Percentiles rank a stretch among this genome's conserved stretches.
phyloP scores from a whole-genome alignment of 805 yeast species.

The Hanseniaspora vineae region DNA sequence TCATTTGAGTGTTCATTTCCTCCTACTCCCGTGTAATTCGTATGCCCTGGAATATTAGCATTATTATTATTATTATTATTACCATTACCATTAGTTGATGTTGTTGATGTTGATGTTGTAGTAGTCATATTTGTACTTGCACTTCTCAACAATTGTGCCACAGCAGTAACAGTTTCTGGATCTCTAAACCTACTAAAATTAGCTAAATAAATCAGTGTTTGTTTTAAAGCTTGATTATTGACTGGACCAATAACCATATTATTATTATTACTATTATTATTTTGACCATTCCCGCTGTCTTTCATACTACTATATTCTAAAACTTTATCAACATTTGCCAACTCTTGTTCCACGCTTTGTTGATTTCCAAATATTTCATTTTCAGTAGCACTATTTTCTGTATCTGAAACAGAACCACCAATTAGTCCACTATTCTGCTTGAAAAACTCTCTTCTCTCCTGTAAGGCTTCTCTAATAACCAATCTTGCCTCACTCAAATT shows the following conservation, averaged over 20 bases:
- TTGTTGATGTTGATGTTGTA: too few species aligned
- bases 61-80: conserved; percentile 32
- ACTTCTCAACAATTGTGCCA: conserved; percentile 66
- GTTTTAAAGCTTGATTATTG: conserved; percentile 79
- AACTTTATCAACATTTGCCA: conserved; percentile 20
- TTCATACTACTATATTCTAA: conserved; percentile 16
- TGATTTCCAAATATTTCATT: conserved; percentile 29
- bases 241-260: conserved; percentile 19
- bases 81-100: too few species aligned
- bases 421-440: conserved; percentile 2
- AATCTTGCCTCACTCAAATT: conserved; percentile 85
- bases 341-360: conserved; percentile 33
- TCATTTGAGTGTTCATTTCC: conserved; percentile 25
- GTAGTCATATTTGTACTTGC: conserved; percentile 25
- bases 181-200: conserved; percentile 85
- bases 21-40: conserved; percentile 1
- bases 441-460: conserved; percentile 52
- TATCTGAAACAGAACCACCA: conserved; percentile 4
- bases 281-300: conserved; percentile 1
- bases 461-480: conserved; percentile 78
- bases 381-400: conserved; percentile 17
- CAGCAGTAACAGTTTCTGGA: conserved; percentile 86
- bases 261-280: conserved; percentile 22
- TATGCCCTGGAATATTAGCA: neutral
- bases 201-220: conserved; percentile 77